Evolutionary conservation across 2,329 filamentous ascomycete species (phyloP).

Genomic region (Trichophaea hybrida): DNA sequence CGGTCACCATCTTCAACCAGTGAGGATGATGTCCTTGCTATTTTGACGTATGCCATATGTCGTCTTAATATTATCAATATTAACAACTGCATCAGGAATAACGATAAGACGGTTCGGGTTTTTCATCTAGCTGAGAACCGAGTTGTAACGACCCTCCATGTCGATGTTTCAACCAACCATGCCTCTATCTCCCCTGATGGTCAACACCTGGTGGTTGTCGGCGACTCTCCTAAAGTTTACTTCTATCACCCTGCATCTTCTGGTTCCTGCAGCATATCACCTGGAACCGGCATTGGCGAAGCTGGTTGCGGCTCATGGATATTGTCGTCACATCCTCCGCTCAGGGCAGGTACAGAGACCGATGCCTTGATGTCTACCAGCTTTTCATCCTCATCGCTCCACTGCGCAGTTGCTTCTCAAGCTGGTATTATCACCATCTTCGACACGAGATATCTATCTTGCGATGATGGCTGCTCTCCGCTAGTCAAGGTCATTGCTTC

Average conservation of each 20-base stretch:
- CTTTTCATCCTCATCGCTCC: slow-evolving; percentile 56
- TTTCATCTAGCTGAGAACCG: slow-evolving; percentile 58
- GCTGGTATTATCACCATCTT: slow-evolving; percentile 68
- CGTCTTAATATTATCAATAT: slow-evolving; percentile 30
- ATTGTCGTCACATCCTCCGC: slow-evolving; percentile 20
- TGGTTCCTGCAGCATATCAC: slow-evolving; percentile 27
- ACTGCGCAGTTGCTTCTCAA: slow-evolving; percentile 65
- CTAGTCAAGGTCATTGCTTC: slow-evolving; percentile 63
- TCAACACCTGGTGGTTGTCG: slow-evolving; percentile 62
- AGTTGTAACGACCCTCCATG: slow-evolving; percentile 53
- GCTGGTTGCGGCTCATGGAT: slow-evolving; percentile 24
- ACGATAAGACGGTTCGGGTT: slow-evolving; percentile 78
- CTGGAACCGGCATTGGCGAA: slow-evolving; percentile 24
- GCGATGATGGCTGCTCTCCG: slow-evolving; percentile 36
- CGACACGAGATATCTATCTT: slow-evolving; percentile 35
- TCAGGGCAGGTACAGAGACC: slow-evolving; percentile 35
- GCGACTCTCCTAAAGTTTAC: slow-evolving; percentile 75
- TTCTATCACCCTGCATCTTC: slow-evolving; percentile 48
- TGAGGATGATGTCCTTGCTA: slow-evolving; percentile 42
- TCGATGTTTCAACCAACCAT: slow-evolving; percentile 82
- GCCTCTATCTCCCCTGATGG: slow-evolving; percentile 88
- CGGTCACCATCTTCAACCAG: slow-evolving; percentile 36
- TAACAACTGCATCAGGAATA: slow-evolving; percentile 49
- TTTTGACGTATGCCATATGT: slow-evolving; percentile 34
- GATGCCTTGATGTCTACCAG: slow-evolving; percentile 47